Base-by-base conservation (phyloP, 2,329 filamentous ascomycete genomes). In the Periglandula ipomoeae region DNA sequence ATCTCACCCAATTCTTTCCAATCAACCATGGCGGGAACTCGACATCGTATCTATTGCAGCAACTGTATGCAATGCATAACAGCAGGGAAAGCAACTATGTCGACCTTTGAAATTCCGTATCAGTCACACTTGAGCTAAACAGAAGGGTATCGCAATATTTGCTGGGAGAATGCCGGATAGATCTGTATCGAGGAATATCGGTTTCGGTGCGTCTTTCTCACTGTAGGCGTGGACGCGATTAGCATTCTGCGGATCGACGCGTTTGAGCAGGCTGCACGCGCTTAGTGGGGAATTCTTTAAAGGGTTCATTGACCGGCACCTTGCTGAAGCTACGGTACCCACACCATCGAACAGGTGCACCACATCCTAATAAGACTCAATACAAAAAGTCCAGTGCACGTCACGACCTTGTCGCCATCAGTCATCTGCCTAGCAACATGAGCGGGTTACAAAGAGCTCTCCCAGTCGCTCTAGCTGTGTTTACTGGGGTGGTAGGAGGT, bases 1-100 rank as follows among this genome's bases (percentile, higher is more conserved):
- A 75, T 66, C 58, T 73, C 71, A 57, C 72, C 73, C 60, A 71
- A 59, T 56, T 72, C 69, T 66, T 68, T 74, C 72, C 72, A 75
- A 54, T 68, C 68, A 49, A 60, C 63, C 72, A 75, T 75, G 55
- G 44, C 62, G 48, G 47, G 48, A 48, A 35, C 46, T 49, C 52
- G 45, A 58, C 60, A 65, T 66, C 53, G 54, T 65, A 48, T 54
- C 53, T 49, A 55, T 23, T 30, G 30, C 26, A 20, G 46, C 20
- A 23, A 26, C 37, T 42, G 38, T 39, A 35, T 27, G 30, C 46
- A 13, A 42, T 26, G 39, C 39, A 48, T 43, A 19, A 43, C 39
- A 24, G 22, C 39, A 37, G 22, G 26, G 22, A 22, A 22, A 30
- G 24, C 46, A 26, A 20, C 15, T 10, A 32, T 15, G 30, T 11